A percentile compares a stretch with the other conserved stretches of the same genome.
Evolutionary conservation across 306 rosid genomes (phyloP).

Genomic region (Abrus pulchellus): DNA sequence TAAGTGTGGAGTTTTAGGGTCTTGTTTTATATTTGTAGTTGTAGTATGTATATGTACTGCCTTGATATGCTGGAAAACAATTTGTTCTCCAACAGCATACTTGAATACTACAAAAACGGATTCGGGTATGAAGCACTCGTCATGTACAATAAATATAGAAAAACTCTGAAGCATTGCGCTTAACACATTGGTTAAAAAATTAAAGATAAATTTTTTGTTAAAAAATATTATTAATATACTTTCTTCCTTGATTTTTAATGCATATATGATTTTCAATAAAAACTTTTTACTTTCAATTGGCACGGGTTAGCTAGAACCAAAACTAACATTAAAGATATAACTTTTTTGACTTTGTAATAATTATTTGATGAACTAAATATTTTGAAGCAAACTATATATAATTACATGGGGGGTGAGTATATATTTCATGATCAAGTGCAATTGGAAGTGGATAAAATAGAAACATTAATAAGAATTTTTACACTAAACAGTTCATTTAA

Average conservation of each 20-base stretch:
- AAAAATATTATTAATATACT: too few relatives aligned
- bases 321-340: neutral
- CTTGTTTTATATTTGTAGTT: slow-evolving; percentile 18
- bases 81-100: slow-evolving; percentile 22
- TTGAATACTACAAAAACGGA: slow-evolving; percentile 27
- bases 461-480: too few relatives aligned
- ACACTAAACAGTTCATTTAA: too few relatives aligned
- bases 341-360: neutral
- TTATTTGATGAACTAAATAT: neutral
- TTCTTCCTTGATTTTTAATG: too few relatives aligned
- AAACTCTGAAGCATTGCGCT: too few relatives aligned
- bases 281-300: too few relatives aligned
- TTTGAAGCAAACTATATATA: neutral
- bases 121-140: neutral
- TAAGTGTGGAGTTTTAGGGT: slow-evolving; percentile 27
- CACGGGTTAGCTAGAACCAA: too few relatives aligned
- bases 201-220: too few relatives aligned
- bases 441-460: too few relatives aligned
- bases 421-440: too few relatives aligned
- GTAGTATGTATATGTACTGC: neutral
- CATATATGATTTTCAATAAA: too few relatives aligned
- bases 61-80: neutral
- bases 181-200: too few relatives aligned
- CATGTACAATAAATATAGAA: neutral
- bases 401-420: neutral